Percentiles rank a stretch among this genome's conserved stretches.
Evolutionary conservation across 345 rosid species (phyloP).

Genomic region (Brassica juncea): DNA sequence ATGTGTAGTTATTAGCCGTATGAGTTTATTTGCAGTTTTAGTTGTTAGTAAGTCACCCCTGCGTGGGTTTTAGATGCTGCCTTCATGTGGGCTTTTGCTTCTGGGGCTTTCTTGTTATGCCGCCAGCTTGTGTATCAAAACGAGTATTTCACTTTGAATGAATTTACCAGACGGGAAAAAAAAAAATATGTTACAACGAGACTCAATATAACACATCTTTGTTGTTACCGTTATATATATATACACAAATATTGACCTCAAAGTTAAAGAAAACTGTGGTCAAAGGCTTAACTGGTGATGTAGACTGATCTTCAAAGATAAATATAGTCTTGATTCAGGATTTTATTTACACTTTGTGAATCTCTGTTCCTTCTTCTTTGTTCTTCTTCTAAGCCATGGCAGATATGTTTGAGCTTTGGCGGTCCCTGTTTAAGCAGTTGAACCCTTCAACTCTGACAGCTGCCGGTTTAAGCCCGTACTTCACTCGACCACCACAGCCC

Average conservation of each 20-base stretch:
- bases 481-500: conserved; percentile 61
- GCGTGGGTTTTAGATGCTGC: too few species aligned
- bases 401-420: conserved; percentile 56
- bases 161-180: too few species aligned
- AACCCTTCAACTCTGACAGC: conserved; percentile 86
- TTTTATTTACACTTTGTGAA: conserved; percentile 33
- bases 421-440: conserved; percentile 60
- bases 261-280: conserved; percentile 4
- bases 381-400: conserved; percentile 57
- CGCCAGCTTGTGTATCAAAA: too few species aligned
- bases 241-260: conserved; percentile 7
- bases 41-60: too few species aligned
- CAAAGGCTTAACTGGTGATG: conserved; percentile 7
- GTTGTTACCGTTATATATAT: conserved; percentile 3
- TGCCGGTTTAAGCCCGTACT: conserved; percentile 59
- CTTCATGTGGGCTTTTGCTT: too few species aligned
- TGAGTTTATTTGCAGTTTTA: too few species aligned
- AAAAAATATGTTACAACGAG: conserved; percentile 19
- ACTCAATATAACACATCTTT: conserved; percentile 13
- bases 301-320: neutral
- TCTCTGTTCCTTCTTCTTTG: conserved; percentile 10
- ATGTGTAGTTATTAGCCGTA: too few species aligned
- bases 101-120: too few species aligned
- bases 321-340: conserved; percentile 25
- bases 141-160: too few species aligned